A percentile compares a stretch with the other conserved stretches of the same genome.
Evolutionary conservation across 75 land plant species (phyloP).

Genomic region (Sequoia sempervirens): DNA sequence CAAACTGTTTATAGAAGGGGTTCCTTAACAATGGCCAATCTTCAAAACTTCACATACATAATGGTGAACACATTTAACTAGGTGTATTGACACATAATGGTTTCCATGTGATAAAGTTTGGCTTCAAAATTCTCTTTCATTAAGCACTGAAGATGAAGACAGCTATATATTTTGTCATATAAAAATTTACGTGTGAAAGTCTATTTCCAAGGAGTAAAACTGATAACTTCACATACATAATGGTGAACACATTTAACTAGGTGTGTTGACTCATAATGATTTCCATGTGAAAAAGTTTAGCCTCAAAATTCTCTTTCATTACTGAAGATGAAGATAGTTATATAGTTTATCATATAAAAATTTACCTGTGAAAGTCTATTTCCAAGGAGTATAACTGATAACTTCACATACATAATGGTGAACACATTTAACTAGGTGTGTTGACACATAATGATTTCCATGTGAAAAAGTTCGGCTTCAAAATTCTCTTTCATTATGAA

Average conservation of each 20-base stretch:
- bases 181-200: slow-evolving; percentile 65
- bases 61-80: background rate
- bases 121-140: background rate
- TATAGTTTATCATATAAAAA: too few relatives aligned
- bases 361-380: too few relatives aligned
- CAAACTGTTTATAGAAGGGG: background rate
- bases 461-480: background rate
- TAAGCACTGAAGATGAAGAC: background rate
- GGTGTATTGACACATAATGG: background rate
- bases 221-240: too few relatives aligned
- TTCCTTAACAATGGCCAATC: background rate
- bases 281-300: too few relatives aligned
- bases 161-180: too few relatives aligned
- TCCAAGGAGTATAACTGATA: too few relatives aligned
- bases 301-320: too few relatives aligned
- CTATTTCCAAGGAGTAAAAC: slow-evolving; percentile 88
- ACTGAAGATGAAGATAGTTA: too few relatives aligned
- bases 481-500: background rate
- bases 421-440: background rate
- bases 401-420: background rate
- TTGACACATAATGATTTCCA: background rate
- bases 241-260: too few relatives aligned
- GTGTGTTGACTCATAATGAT: too few relatives aligned
- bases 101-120: background rate
- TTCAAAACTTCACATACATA: background rate